Conservation (phyloP, 768 basidiomycete genomes). For the Boletales sp. region DNA sequence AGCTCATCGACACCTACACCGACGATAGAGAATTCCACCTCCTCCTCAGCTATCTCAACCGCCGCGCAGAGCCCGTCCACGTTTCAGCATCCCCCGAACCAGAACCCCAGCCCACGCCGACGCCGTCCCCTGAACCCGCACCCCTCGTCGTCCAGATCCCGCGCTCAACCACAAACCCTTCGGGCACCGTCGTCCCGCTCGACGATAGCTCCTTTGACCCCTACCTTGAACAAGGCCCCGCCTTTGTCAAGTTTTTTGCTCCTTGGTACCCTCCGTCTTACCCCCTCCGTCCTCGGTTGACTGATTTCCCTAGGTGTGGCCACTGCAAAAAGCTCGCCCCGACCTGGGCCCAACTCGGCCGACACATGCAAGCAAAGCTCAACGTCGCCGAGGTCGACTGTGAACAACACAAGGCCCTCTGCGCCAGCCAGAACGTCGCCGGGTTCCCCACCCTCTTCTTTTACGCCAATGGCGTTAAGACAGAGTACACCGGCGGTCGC, state of each 20-base stretch:
- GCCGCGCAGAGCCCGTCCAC: conserved; percentile 33
- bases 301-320: conserved; percentile 57
- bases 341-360: conserved; percentile 73
- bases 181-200: conserved; percentile 24
- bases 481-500: conserved; percentile 75
- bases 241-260: conserved; percentile 82
- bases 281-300: neutral
- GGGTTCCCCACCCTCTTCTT: conserved; percentile 86
- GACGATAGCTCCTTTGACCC: conserved; percentile 35
- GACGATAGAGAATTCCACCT: conserved; percentile 50
- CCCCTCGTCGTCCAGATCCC: conserved; percentile 14
- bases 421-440: conserved; percentile 58
- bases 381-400: conserved; percentile 89
- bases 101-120: conserved; percentile 16
- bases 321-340: conserved; percentile 96
- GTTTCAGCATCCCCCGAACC: neutral
- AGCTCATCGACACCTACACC: conserved; percentile 53
- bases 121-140: neutral
- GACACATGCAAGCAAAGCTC: conserved; percentile 62
- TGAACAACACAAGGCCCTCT: conserved; percentile 67
- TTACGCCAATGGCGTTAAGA: conserved; percentile 55
- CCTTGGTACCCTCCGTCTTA: conserved; percentile 59
- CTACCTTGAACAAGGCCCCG: conserved; percentile 43
- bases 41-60: conserved; percentile 53
- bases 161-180: conserved; percentile 19